Evolutionary conservation across 352 stramenopile genomes (phyloP).

Genomic region (Pythium aristosporum): DNA sequence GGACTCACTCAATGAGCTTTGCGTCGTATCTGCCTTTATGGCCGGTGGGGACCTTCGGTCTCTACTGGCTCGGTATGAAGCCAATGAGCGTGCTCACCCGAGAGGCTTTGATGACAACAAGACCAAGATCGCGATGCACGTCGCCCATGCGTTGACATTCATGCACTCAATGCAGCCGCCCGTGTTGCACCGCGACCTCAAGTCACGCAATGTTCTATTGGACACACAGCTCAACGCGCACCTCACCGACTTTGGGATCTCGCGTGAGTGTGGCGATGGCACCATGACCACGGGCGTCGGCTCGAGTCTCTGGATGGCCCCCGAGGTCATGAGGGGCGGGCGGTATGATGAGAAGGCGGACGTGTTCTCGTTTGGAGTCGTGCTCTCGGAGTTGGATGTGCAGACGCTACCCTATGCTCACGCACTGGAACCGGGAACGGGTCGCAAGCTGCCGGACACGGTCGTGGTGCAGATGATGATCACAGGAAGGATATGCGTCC

Average conservation of each 20-base stretch:
- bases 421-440: constrained; percentile 5
- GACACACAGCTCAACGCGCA: constrained; percentile 13
- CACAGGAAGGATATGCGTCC: constrained; percentile 9
- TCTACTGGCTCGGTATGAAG: constrained; percentile 8
- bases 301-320: constrained; percentile 32
- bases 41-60: constrained; percentile 15
- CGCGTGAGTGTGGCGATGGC: constrained; percentile 10
- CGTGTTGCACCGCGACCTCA: constrained; percentile 18
- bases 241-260: constrained; percentile 25
- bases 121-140: constrained; percentile 19
- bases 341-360: constrained; percentile 27
- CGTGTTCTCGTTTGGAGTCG: constrained; percentile 44
- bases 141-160: constrained; percentile 18
- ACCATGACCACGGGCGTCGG: constrained; percentile 20
- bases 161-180: constrained; percentile 17
- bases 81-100: neutral
- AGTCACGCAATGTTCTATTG: constrained; percentile 20
- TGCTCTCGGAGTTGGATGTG: constrained; percentile 59
- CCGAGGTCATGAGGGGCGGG: constrained; percentile 30
- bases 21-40: constrained; percentile 33
- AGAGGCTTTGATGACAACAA: constrained; percentile 14
- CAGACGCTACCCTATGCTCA: constrained; percentile 46
- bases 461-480: constrained; percentile 16
- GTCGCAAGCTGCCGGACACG: constrained; percentile 20
- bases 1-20: constrained; percentile 32